A percentile compares a stretch with the other conserved stretches of the same genome.
These are phyloP conservation scores for Cocos nucifera DNA, from an alignment of 176 grass and related monocot species.

Conservation along the genomic window DNA sequence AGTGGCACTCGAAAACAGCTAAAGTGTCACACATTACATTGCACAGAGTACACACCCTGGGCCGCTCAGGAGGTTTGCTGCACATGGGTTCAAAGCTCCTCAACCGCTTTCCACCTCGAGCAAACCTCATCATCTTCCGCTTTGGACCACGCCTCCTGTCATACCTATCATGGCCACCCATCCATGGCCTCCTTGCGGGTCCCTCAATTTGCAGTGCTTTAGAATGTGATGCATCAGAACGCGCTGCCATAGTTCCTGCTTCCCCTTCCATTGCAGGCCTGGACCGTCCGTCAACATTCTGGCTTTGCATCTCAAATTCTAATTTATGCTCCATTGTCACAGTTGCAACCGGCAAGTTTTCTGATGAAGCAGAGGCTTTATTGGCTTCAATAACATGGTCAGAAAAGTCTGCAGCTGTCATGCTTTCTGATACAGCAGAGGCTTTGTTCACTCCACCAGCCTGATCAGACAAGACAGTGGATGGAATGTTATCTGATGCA, in stretches of 20 bases:
- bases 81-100: constrained; percentile 16
- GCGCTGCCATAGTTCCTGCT: neutral
- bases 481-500: neutral
- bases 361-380: neutral
- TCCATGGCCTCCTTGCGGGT: constrained; percentile 9
- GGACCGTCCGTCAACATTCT: constrained; percentile 11
- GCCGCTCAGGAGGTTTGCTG: constrained; percentile 13
- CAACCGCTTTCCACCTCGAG: constrained; percentile 19
- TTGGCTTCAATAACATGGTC: constrained; percentile 9
- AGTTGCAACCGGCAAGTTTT: neutral
- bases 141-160: constrained; percentile 17
- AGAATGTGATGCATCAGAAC: neutral
- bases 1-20: constrained; percentile 46
- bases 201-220: neutral
- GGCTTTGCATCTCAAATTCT: constrained; percentile 16
- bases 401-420: neutral
- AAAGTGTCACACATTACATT: constrained; percentile 39
- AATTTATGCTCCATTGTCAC: neutral
- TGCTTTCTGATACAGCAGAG: neutral
- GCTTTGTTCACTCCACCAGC: constrained; percentile 12
- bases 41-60: constrained; percentile 44
- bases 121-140: constrained; percentile 15
- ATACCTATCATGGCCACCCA: constrained; percentile 14
- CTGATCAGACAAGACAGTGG: neutral
- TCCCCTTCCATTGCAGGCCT: constrained; percentile 19